A percentile compares a stretch with the other conserved stretches of the same genome.
Conservation (phyloP, 805 yeast species). For the Hanseniaspora jakobsenii region DNA sequence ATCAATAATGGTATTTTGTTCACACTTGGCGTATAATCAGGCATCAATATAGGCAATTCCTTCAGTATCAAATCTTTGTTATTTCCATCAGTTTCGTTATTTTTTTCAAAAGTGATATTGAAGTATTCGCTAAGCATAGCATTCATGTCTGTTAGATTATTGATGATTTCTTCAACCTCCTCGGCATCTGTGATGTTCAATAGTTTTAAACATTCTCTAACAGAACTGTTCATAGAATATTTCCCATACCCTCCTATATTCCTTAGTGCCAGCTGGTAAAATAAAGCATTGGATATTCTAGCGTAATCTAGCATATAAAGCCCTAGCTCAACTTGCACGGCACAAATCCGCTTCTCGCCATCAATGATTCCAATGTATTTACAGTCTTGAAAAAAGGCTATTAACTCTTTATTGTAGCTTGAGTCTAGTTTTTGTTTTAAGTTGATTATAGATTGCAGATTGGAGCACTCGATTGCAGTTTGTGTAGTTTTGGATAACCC, state of each 20-base stretch:
- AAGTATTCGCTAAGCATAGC: constrained; percentile 81
- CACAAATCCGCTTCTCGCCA: constrained; percentile 50
- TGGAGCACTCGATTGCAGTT: neutral
- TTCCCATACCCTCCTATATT: constrained; percentile 75
- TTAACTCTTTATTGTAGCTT: constrained; percentile 39
- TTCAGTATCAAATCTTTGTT: constrained; percentile 31
- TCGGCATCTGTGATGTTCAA: constrained; percentile 20
- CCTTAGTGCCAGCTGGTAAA: constrained; percentile 66
- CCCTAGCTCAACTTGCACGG: constrained; percentile 75
- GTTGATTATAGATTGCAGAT: constrained; percentile 39
- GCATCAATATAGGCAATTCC: constrained; percentile 57
- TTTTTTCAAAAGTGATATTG: constrained; percentile 33
- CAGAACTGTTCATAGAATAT: constrained; percentile 26
- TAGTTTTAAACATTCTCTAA: constrained; percentile 18
- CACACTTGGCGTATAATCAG: constrained; percentile 50
- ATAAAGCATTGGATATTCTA: constrained; percentile 50
- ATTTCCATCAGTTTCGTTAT: no score
- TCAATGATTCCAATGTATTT: constrained; percentile 79
- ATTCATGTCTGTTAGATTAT: constrained; percentile 37
- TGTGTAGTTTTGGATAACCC: neutral
- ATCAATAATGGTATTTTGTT: constrained; percentile 57
- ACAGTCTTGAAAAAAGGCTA: constrained; percentile 55
- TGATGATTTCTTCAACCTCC: constrained; percentile 23
- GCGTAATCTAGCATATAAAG: constrained; percentile 73
- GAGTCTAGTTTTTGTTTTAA: constrained; percentile 42